Base-by-base conservation (phyloP, 2,329 filamentous ascomycete species). In the Aspergillus sp. region DNA sequence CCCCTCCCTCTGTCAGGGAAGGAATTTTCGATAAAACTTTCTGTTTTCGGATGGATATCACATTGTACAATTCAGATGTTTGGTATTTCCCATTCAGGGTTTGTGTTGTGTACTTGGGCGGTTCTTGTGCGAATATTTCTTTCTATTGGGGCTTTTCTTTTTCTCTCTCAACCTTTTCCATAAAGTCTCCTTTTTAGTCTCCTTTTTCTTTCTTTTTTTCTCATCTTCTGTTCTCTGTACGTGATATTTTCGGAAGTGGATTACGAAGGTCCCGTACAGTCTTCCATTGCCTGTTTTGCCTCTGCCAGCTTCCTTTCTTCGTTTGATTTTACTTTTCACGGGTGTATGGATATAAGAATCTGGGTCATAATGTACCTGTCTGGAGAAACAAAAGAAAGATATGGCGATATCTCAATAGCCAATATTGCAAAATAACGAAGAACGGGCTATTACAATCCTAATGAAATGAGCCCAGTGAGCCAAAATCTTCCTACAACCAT, bases 1-100 rank as follows among this genome's bases (percentile, higher is more conserved):
- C 15, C 25, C 47, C 44, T 50, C 25, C 27, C 15, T 44, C 8
- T 44, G 11, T 49, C 11, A 27, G 30, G 25, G 17, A 32, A 30
- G 15, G 25, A 7, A 50, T 50, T 3, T 50, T 30, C n/a, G 47
- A 50, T 23, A 8, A 49, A 27, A 21, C 8, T 50, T 50, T 4
- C n/a, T 30, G 32, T 50, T n/a, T 30, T 32, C 23, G 1, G 10
- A 50, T 30, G 8, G 15, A 17, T 19, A 30, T 15, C 25, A 50
- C 25, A 32, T 71, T 73, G 60, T 70, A 73, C 57, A 65, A 61
- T 47, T 54, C 51, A 57, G 32, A 19, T 58, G 56, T 63, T 66
- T 60, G 41, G 60, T 66, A 60, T 64, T 60, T 58, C 60, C 62
- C 47, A 39, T 54, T 50, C 38, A 55, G 50, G 41, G 21, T 15